A percentile compares a stretch with the other conserved stretches of the same genome.
Conservation (phyloP, 2,329 filamentous ascomycete genomes). For the Apiospora kogelbergensis region DNA sequence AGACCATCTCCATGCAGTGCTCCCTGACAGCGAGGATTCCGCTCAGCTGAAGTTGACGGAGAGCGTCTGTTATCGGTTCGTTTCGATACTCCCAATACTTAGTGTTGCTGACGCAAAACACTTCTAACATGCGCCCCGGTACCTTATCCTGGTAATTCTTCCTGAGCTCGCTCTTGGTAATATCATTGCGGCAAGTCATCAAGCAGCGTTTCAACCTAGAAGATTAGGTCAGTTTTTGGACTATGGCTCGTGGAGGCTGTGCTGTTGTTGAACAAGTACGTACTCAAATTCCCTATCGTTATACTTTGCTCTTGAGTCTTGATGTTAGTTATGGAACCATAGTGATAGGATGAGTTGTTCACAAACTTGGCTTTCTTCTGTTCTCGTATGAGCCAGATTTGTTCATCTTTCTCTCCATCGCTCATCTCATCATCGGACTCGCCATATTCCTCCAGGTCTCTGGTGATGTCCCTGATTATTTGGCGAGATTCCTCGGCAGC, state of each 20-base stretch:
- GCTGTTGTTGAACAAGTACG: not conserved
- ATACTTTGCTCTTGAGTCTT: not conserved
- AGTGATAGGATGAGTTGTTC: not conserved
- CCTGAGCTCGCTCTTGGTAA: slow-evolving; percentile 30
- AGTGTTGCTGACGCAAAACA: slow-evolving; percentile 47
- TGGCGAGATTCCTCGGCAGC: not conserved
- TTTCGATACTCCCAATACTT: slow-evolving; percentile 40
- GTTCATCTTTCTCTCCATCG: not conserved
- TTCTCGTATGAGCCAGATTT: not conserved
- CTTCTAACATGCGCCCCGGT: slow-evolving; percentile 23
- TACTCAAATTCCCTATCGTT: not conserved
- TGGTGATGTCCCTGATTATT: not conserved
- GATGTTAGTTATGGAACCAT: not conserved
- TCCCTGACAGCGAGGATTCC: slow-evolving; percentile 40
- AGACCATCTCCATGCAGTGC: slow-evolving; percentile 46
- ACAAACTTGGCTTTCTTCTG: not conserved
- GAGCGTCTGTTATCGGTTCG: slow-evolving; percentile 21
- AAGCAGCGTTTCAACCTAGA: slow-evolving; percentile 26
- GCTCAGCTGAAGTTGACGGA: slow-evolving; percentile 37
- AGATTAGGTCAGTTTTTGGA: no score
- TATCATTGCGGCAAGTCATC: slow-evolving; percentile 37
- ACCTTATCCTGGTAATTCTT: slow-evolving; percentile 28
- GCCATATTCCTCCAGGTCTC: not conserved
- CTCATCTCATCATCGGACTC: not conserved
- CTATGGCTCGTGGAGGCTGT: not conserved